Conservation (phyloP, 2,329 filamentous ascomycete genomes). For the Sclerotinia minor region DNA sequence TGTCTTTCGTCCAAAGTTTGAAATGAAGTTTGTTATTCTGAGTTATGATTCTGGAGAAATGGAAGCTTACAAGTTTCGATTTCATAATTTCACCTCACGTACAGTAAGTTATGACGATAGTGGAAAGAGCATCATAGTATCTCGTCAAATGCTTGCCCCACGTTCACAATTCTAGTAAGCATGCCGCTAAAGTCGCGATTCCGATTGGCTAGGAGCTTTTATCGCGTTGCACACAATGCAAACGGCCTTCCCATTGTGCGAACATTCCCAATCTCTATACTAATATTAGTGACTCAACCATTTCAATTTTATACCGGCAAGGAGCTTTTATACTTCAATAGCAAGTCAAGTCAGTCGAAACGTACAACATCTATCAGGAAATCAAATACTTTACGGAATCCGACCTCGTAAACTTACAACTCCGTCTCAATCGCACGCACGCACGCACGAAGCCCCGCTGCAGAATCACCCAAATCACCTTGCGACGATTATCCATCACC, state of each 20-base stretch:
- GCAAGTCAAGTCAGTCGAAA: neutral
- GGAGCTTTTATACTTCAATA: neutral
- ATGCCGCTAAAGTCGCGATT: conserved; percentile 7
- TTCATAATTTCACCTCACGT: neutral
- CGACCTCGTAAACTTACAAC: neutral
- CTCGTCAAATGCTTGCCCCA: conserved; percentile 18
- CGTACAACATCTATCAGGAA: neutral
- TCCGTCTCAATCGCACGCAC: conserved; percentile 10
- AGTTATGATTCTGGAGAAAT: neutral
- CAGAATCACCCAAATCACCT: conserved; percentile 14
- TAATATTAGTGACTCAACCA: conserved; percentile 5
- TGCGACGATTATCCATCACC: neutral
- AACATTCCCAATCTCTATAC: neutral
- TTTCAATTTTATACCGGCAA: neutral
- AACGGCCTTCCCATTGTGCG: conserved; percentile 4
- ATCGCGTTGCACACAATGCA: conserved; percentile 14
- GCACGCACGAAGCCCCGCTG: conserved; percentile 13
- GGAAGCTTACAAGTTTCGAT: neutral
- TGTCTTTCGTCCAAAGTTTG: neutral
- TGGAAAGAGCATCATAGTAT: neutral
- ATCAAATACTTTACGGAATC: neutral
- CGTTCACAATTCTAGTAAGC: conserved; percentile 4
- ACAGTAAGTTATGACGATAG: neutral
- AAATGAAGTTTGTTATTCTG: neutral
- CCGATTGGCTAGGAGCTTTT: neutral